Evolutionary conservation across 495 filamentous ascomycete species (phyloP).

Genomic region (Lasiosphaeris hirsuta): DNA sequence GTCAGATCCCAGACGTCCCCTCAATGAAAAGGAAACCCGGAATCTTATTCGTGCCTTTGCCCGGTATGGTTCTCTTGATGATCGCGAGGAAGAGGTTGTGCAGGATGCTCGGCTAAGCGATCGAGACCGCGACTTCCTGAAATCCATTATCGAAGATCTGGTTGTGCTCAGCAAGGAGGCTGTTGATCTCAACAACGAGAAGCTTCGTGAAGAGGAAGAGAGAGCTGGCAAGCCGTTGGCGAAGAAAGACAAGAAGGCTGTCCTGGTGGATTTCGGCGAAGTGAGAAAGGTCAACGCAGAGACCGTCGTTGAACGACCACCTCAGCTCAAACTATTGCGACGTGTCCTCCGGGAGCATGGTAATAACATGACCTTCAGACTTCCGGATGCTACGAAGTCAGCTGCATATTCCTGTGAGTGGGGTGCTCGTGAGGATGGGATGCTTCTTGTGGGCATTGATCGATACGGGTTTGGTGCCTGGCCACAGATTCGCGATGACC

Average conservation of each 20-base stretch:
- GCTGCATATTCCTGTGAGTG: conserved; percentile 83
- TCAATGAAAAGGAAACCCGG: conserved; percentile 86
- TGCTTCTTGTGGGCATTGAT: conserved; percentile 91
- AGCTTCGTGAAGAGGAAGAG: conserved; percentile 69
- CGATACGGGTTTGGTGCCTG: conserved; percentile 93
- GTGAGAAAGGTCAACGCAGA: conserved; percentile 93
- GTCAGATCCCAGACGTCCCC: conserved; percentile 75
- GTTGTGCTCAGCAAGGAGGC: conserved; percentile 56
- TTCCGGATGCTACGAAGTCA: conserved; percentile 86
- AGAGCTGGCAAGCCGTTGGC: conserved; percentile 70
- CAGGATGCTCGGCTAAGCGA: conserved; percentile 77
- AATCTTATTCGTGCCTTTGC: conserved; percentile 84
- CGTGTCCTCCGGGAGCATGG: conserved; percentile 60
- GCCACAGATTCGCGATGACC: conserved; percentile 87
- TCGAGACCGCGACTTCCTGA: conserved; percentile 74
- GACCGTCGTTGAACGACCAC: conserved; percentile 84
- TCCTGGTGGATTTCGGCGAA: conserved; percentile 87
- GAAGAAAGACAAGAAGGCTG: conserved; percentile 95
- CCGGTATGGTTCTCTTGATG: conserved; percentile 81
- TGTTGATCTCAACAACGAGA: conserved; percentile 66
- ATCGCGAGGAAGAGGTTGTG: conserved; percentile 80
- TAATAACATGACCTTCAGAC: conserved; percentile 73
- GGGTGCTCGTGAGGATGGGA: conserved; percentile 91
- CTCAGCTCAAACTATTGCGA: conserved; percentile 79
- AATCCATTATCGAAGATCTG: conserved; percentile 54